A percentile compares a stretch with the other conserved stretches of the same genome.
These are phyloP conservation scores for Globisporangium emineosum DNA, from an alignment of 352 stramenopile species.

Conservation along the genomic window DNA sequence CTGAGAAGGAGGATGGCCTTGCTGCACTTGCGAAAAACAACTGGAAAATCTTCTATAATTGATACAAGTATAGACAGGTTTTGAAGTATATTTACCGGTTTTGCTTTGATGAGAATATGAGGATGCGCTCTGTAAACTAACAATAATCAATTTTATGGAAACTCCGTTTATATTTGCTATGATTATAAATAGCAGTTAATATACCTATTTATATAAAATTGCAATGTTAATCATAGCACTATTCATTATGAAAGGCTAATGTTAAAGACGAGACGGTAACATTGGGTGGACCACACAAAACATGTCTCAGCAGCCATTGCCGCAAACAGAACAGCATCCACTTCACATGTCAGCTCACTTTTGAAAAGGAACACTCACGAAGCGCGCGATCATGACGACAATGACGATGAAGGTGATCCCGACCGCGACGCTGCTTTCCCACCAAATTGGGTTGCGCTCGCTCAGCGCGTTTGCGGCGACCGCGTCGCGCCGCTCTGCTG, in stretches of 20 bases:
- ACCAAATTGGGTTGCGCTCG: conserved; percentile 1
- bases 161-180: not conserved
- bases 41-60: not conserved
- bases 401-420: not conserved
- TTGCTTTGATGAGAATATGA: not conserved
- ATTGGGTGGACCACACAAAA: not conserved
- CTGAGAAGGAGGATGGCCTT: not conserved
- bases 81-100: not conserved
- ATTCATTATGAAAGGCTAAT: not conserved
- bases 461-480: not conserved
- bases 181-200: not conserved
- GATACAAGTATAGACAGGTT: not conserved
- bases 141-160: no score
- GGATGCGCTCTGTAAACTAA: not conserved
- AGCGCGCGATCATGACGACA: not conserved
- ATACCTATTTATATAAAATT: not conserved
- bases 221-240: no score
- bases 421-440: conserved; percentile 3
- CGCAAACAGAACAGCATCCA: not conserved
- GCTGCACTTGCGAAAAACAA: not conserved
- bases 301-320: conserved; percentile 1
- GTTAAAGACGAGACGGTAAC: not conserved
- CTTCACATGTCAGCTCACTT: not conserved
- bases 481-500: not conserved
- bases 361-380: not conserved